Percentiles rank a stretch among this genome's conserved stretches.
These are phyloP conservation scores for Pseudevernia furfuracea DNA, from an alignment of 495 filamentous ascomycete species.

Conservation along the genomic window DNA sequence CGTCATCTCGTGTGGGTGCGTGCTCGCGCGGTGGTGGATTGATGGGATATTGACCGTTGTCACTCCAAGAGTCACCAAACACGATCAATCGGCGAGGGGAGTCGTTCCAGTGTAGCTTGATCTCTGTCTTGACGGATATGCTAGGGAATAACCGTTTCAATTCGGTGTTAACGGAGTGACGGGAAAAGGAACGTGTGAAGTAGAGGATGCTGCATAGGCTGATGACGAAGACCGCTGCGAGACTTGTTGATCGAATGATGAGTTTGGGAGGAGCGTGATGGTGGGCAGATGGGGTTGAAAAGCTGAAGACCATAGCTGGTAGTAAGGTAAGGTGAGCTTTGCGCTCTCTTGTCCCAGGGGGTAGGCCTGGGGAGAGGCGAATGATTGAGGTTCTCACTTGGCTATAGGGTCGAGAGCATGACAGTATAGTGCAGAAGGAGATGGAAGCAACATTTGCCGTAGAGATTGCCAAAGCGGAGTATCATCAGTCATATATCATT, in stretches of 20 bases:
- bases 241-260: slow-evolving; percentile 7
- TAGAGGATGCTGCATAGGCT: slow-evolving; percentile 15
- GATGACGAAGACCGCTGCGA: slow-evolving; percentile 9
- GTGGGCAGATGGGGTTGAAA: neutral
- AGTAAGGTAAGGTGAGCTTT: neutral
- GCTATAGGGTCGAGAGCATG: neutral
- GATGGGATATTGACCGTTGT: slow-evolving; percentile 33
- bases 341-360: neutral
- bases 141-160: slow-evolving; percentile 7
- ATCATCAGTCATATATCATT: neutral
- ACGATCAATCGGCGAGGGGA: slow-evolving; percentile 34
- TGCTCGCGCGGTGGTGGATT: slow-evolving; percentile 17
- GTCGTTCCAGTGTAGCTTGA: slow-evolving; percentile 14
- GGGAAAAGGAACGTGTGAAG: slow-evolving; percentile 8
- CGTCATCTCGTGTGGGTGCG: slow-evolving; percentile 23
- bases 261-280: neutral
- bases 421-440: neutral
- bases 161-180: neutral
- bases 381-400: neutral
- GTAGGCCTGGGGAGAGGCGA: neutral
- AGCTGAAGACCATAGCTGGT: slow-evolving; percentile 8
- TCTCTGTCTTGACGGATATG: neutral
- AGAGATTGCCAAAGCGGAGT: neutral
- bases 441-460: neutral
- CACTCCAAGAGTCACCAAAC: slow-evolving; percentile 47